phyloP scores from a whole-genome alignment of 192 early-diverging fungal genomes.

The Backusella psychrophila region DNA sequence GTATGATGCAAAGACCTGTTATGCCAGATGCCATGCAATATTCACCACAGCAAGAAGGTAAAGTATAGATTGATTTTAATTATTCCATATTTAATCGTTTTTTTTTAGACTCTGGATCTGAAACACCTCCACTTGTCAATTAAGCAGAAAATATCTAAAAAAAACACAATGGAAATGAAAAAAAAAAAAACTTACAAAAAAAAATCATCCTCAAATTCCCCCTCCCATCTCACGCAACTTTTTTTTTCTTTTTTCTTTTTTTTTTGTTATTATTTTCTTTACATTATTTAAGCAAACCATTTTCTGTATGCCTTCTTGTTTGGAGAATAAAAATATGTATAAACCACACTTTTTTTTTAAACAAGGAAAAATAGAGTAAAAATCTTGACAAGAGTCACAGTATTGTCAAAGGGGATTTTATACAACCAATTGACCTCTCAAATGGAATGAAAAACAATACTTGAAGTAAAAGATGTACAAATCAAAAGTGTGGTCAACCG shows the following conservation, averaged over 20 bases:
- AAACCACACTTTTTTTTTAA: neutral
- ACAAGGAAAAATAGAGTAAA: neutral
- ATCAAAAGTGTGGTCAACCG: neutral
- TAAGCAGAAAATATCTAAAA: neutral
- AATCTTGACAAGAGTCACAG: too few relatives aligned
- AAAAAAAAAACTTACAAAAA: neutral
- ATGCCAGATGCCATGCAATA: constrained; percentile 45
- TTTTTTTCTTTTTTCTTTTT: neutral
- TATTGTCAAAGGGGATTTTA: too few relatives aligned
- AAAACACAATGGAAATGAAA: neutral
- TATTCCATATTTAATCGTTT: neutral
- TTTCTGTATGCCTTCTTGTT: neutral
- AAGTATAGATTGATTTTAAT: too few relatives aligned
- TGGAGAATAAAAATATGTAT: neutral
- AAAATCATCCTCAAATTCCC: neutral
- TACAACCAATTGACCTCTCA: neutral
- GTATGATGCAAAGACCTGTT: constrained; percentile 49
- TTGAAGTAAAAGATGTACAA: too few relatives aligned
- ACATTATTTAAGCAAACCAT: neutral
- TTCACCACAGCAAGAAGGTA: constrained; percentile 17
- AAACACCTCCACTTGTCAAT: constrained; percentile 7
- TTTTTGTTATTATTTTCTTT: neutral
- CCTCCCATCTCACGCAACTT: neutral
- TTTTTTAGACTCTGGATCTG: neutral
- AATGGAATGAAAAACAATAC: neutral